Base-by-base conservation (phyloP, 306 rosid species). In the Prunus mira region DNA sequence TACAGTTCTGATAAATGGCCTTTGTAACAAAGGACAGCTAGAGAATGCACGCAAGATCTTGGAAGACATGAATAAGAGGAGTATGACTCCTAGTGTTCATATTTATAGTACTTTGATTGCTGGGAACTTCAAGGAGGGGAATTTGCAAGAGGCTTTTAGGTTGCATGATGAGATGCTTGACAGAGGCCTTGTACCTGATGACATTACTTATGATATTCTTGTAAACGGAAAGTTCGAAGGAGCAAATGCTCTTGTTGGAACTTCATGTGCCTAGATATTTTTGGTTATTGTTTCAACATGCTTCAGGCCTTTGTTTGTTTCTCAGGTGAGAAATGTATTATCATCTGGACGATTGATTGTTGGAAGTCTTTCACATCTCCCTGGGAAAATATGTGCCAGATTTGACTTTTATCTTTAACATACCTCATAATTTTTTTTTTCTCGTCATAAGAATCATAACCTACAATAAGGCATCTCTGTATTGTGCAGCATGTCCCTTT, bases 161-260 rank as follows among this genome's bases (percentile, higher is more conserved):
- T 78, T 93, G 81, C 93, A 89, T 73, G 92, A 88, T 77, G 98
- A 93, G 87, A 91, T 93, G 97, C 91, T 93, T 71, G 96, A 85
- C 67, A 86, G 83, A 82, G 96, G 96, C 81, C 87, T 91, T 55
- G 79, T 82, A 61, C 93, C 92, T 45, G 90, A 91, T 76, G 84
- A 87, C 68, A 43, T 69, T 68, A 88, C 95, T 6, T 89, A 83
- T 72, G 87, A 91, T 80, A 87, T 84, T 87, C 93, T 93, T 72
- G 87, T 91, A 51, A 86, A 72, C 65, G 88, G 97, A 63, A 91
- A 89, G 79, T 69, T 86, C 32, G 79, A 79, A 60, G 86, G 84
- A 69, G 68, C 65, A 74, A 57, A 67, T 78, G 25, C 79, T 41
- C 75, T 43, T 73, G 74, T 68, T 30, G 57, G 67, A 64, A 47